Evolutionary conservation across 169 alveolate species (phyloP).

Genomic region (Amoebophrya sp.): DNA sequence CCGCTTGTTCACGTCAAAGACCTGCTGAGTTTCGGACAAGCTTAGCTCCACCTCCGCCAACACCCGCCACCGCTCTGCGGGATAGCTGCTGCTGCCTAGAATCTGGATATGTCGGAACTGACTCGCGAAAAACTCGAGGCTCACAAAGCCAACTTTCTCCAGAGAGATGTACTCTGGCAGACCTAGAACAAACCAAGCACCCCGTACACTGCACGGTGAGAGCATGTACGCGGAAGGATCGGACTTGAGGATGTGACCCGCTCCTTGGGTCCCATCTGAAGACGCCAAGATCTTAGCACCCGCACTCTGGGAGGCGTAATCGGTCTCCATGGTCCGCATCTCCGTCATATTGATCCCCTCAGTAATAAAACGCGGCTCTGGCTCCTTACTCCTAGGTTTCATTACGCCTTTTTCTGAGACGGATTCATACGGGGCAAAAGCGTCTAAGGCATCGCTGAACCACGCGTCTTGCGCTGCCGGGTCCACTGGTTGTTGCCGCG

Average conservation of each 20-base stretch:
- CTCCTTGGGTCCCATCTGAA: neutral
- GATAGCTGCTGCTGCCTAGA: neutral
- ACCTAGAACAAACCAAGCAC: neutral
- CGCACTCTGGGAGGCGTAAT: neutral
- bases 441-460: too few relatives aligned
- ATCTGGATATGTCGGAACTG: neutral
- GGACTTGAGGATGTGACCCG: neutral
- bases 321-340: neutral
- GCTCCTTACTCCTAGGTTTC: too few relatives aligned
- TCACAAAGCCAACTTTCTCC: neutral
- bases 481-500: too few relatives aligned
- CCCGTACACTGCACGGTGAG: neutral
- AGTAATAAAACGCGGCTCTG: neutral
- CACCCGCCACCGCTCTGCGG: neutral
- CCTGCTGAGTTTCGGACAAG: neutral
- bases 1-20: neutral
- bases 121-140: neutral
- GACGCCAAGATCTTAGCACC: neutral
- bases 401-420: too few relatives aligned
- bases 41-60: neutral
- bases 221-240: neutral
- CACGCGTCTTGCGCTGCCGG: too few relatives aligned
- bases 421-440: too few relatives aligned
- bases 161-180: neutral
- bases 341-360: neutral